Evolutionary conservation across 345 rosid species (phyloP), one percentile per base, ranked within the genome.

Genomic region (Citrus inodora): DNA sequence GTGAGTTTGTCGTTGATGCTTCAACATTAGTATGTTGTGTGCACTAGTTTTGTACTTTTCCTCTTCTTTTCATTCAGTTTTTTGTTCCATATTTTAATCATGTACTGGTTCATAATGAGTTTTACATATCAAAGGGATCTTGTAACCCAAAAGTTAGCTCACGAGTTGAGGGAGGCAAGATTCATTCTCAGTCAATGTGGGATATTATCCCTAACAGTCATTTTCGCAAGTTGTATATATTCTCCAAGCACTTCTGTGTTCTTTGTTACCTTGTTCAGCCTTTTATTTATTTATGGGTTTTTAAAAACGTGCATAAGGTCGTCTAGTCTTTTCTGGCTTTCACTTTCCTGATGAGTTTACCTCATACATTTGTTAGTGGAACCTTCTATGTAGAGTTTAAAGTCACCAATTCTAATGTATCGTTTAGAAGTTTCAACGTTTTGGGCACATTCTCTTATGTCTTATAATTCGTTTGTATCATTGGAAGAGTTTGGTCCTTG

Each of bases 1-100:
- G 98, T 93, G 76, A 88, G 95, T 81, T 62, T 53, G 14, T 67
- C 48, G 5, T 11, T 5, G 35, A 30, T 75, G 24, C 46, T 75
- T 64, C n/a, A 48, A 22, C 9, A 46, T 75, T n/a, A 21, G 22
- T 51, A 42, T 21, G 70, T 74, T 40, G 10, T 53, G 21, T 42
- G 35, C 67, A 14, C 59, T 42, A 51, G 32, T 38, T 35, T 33
- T 58, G 13, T 35, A 32, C 14, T 25, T 55, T 58, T 16, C 28
- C 27, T 25, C 11, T 22, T 71, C 7, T 32, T 53, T 11, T 56
- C 17, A 4, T 5, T 27, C 16, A 5, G 37, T 2, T 32, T 55
- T 21, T 46, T 1, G 22, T 70, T 70, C 60, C 11, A 70, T 48
- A 6, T 48, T 21, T 70, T 70, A 53, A 51, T 48, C 9, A 13